Evolutionary conservation across 1,139 yeast genomes (phyloP).

Genomic region (Saccharomyces uvarum): DNA sequence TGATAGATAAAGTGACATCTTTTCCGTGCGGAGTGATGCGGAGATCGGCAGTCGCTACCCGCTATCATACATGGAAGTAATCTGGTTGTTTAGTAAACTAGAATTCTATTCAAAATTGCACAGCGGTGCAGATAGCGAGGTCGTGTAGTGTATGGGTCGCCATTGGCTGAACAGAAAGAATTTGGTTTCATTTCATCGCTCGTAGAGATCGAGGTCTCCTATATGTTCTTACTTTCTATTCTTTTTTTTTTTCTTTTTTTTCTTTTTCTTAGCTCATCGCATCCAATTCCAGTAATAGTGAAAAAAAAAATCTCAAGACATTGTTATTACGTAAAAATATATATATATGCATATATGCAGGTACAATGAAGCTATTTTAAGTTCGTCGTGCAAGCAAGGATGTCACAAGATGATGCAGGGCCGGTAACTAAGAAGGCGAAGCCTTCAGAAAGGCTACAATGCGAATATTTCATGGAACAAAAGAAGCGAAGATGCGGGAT

Average conservation of each 20-base stretch:
- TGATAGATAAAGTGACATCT: neutral
- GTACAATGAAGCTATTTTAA: neutral
- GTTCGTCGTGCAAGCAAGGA: neutral
- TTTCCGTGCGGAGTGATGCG: neutral
- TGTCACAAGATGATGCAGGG: slow-evolving; percentile 1
- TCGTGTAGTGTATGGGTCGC: neutral
- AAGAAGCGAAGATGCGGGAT: slow-evolving; percentile 29
- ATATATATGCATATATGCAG: neutral
- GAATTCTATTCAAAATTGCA: neutral
- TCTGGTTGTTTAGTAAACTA: neutral
- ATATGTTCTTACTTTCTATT: neutral
- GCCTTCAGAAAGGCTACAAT: slow-evolving; percentile 13
- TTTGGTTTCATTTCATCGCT: too few species aligned
- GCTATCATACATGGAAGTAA: neutral
- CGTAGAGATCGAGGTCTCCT: neutral
- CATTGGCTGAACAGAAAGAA: slow-evolving; percentile 3
- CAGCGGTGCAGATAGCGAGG: neutral
- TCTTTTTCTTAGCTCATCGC: neutral
- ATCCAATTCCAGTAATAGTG: neutral
- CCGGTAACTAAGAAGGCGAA: slow-evolving; percentile 3
- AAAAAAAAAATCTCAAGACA: neutral
- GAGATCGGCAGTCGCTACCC: neutral
- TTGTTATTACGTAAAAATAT: neutral
- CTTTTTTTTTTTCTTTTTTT: neutral
- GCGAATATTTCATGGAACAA: slow-evolving; percentile 19